Base-by-base conservation (phyloP, 2,329 filamentous ascomycete genomes). In the Dactylellina haptotyla region DNA sequence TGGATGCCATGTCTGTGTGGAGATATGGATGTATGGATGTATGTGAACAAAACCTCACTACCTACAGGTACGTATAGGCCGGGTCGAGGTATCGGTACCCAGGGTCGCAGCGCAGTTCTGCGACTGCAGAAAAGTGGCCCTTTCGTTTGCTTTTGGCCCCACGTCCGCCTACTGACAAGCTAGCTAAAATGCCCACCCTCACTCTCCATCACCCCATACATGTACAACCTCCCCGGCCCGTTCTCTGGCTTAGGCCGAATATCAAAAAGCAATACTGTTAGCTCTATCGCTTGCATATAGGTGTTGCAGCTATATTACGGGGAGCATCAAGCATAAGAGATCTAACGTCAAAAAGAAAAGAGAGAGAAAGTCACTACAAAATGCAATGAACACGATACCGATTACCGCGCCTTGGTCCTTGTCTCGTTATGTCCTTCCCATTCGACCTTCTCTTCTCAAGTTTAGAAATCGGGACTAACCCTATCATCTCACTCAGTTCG, bases 391-490 rank as follows among this genome's bases (percentile, higher is more conserved):
- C 54, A 59, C 28, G 53, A 67, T 51, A 59, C 59, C 58, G 58
- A 39, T 54, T 56, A 45, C 66, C 67, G 59, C 67, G 67, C 67
- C 67, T 61, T 59, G 65, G 39, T 54, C 59, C 59, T 46, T 58
- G 50, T 56, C 57, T 56, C 39, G 37, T 54, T 46, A 32, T 43
- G 41, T 59, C 67, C 48, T 59, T 72, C 67, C 50, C 67, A 41
- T 58, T 59, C 41, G 67, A 72, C 67, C 67, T 65, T 72, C 59
- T 71, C 14, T 64, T 72, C 67, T 61, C 26, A 64, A 58, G 32
- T 43, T 64, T 34, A 16, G 50, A 54, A 54, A 12, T 5, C 25
- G 14, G 23, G 20, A 50, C 23, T 4, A 45, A 53, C 51, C 37
- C 30, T 46, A 53, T 54, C 14, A 53, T 70, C 59, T 72, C 67